A percentile compares a stretch with the other conserved stretches of the same genome.
These are phyloP conservation scores for Erodium moschatum DNA, from an alignment of 441 rosid species.

Conservation along the genomic window DNA sequence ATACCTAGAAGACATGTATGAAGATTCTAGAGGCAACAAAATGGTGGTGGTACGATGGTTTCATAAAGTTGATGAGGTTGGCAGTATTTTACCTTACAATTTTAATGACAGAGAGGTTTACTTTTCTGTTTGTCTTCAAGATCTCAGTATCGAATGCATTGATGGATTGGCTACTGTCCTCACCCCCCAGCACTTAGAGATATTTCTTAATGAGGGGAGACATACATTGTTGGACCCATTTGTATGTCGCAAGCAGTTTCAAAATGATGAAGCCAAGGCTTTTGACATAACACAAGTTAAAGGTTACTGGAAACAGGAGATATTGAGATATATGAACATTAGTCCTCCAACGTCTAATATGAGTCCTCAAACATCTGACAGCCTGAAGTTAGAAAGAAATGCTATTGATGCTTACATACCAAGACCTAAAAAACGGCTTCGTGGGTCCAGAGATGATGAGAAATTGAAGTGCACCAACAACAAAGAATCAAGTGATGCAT, in stretches of 20 bases:
- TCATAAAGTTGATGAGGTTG: constrained; percentile 92
- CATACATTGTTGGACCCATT: constrained; percentile 34
- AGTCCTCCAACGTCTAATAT: constrained; percentile 21
- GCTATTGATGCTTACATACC: constrained; percentile 25
- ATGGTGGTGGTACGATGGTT: constrained; percentile 83
- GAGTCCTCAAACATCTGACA: constrained; percentile 23
- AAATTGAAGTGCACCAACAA: background rate
- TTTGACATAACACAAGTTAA: constrained; percentile 55
- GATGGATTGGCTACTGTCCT: constrained; percentile 81
- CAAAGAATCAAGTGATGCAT: constrained; percentile 17
- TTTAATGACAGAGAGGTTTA: constrained; percentile 69
- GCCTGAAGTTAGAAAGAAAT: constrained; percentile 23
- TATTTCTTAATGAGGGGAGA: constrained; percentile 29
- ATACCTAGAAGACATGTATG: constrained; percentile 67
- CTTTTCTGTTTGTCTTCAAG: constrained; percentile 77
- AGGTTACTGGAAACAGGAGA: constrained; percentile 74
- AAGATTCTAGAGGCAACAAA: constrained; percentile 55
- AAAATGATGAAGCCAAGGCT: constrained; percentile 45
- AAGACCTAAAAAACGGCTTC: constrained; percentile 46
- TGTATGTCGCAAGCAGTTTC: constrained; percentile 50
- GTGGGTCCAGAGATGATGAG: constrained; percentile 27
- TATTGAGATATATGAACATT: constrained; percentile 32
- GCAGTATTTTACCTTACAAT: constrained; percentile 44
- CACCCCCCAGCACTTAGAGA: constrained; percentile 55
- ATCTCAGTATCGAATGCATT: constrained; percentile 74